Evolutionary conservation across 129 eudicot species (phyloP).

Genomic region (Escallonia herrerae): DNA sequence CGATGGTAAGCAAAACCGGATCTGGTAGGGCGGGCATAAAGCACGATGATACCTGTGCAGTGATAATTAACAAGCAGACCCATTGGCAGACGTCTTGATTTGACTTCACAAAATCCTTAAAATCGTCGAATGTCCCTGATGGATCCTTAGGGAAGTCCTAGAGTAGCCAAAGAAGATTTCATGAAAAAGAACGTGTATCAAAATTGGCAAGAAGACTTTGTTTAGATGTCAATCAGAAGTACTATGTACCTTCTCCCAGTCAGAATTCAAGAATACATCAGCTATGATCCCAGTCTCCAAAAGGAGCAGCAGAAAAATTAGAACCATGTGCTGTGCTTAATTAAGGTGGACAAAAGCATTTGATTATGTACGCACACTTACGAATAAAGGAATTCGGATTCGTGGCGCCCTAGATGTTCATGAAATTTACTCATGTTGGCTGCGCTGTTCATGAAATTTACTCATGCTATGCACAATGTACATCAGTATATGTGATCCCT

Average conservation of each 20-base stretch:
- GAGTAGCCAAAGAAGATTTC: not conserved
- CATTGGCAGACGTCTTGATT: conserved; percentile 15
- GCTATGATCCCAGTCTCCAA: conserved; percentile 18
- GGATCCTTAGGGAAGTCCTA: conserved; percentile 37
- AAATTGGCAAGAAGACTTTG: not conserved
- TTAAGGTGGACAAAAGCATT: not conserved
- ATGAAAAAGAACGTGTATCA: not conserved
- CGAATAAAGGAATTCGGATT: too few species aligned
- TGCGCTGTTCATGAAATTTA: too few species aligned
- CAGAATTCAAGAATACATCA: conserved; percentile 14
- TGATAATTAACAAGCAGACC: conserved; percentile 10
- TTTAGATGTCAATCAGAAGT: not conserved
- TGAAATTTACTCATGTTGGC: too few species aligned
- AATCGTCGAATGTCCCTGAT: conserved; percentile 27
- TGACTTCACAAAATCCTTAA: conserved; percentile 22
- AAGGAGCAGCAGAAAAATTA: conserved; percentile 20
- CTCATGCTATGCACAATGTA: too few species aligned
- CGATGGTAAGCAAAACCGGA: too few species aligned
- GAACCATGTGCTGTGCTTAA: conserved; percentile 14
- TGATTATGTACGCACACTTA: too few species aligned
- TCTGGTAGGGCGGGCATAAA: too few species aligned
- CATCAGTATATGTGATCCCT: too few species aligned
- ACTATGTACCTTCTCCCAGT: conserved; percentile 28
- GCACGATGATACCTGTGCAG: conserved; percentile 18
- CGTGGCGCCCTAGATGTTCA: too few species aligned